Evolutionary conservation across 352 stramenopile genomes (phyloP).

Genomic region (Hyaloperonospora arabidopsidis): DNA sequence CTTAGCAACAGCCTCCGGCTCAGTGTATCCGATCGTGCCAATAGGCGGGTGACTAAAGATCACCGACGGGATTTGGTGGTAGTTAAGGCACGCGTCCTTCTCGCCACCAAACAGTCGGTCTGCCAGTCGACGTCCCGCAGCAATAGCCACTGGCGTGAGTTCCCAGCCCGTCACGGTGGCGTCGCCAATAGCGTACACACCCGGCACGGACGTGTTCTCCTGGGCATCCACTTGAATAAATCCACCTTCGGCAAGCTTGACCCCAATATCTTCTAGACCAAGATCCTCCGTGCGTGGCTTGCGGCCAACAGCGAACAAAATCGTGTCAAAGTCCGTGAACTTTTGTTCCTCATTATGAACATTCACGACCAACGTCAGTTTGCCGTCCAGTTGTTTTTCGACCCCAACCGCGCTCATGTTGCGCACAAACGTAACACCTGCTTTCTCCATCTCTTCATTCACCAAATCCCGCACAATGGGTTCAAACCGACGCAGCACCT

Average conservation of each 20-base stretch:
- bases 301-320: conserved; percentile 82
- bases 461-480: conserved; percentile 46
- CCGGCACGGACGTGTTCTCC: conserved; percentile 87
- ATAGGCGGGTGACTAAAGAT: conserved; percentile 95
- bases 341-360: conserved; percentile 49
- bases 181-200: conserved; percentile 85
- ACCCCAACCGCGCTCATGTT: conserved; percentile 38
- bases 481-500: conserved; percentile 86
- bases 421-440: conserved; percentile 40
- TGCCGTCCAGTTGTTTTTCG: conserved; percentile 33
- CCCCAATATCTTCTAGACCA: conserved; percentile 59
- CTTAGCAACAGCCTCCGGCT: conserved; percentile 79
- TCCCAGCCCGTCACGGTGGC: conserved; percentile 75
- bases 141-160: conserved; percentile 86
- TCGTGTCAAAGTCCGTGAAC: conserved; percentile 89
- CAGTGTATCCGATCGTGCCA: conserved; percentile 89
- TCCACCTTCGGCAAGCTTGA: conserved; percentile 60
- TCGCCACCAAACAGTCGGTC: conserved; percentile 85
- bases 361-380: conserved; percentile 42
- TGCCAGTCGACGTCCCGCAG: conserved; percentile 68
- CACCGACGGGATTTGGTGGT: conserved; percentile 90
- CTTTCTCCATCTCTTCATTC: conserved; percentile 48
- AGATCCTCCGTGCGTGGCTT: conserved; percentile 43
- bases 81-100: conserved; percentile 69
- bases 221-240: conserved; percentile 89